Conservation (phyloP, 805 yeast genomes). For the Barnettozyma botsteinii region DNA sequence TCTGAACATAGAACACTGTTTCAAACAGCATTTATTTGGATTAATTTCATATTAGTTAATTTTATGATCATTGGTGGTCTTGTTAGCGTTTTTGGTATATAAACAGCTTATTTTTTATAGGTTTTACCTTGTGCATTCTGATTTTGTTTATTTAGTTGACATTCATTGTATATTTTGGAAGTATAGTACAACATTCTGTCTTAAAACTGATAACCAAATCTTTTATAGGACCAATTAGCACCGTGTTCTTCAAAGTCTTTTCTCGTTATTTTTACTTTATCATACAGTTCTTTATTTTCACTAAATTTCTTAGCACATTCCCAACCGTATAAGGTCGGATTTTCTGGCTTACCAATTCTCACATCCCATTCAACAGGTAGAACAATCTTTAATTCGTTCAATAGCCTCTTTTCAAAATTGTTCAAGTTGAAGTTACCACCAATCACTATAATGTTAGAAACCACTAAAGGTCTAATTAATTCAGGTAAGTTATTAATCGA, state of each 20-base stretch:
- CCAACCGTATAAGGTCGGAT: constrained; percentile 50
- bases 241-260: constrained; percentile 89
- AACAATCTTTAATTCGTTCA: constrained; percentile 56
- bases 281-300: constrained; percentile 28
- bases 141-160: background rate
- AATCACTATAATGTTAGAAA: constrained; percentile 69
- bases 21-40: constrained; percentile 41
- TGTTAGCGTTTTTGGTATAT: constrained; percentile 28
- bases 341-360: constrained; percentile 33
- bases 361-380: constrained; percentile 70
- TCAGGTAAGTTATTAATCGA: constrained; percentile 68
- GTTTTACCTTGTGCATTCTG: background rate
- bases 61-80: constrained; percentile 40
- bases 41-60: constrained; percentile 34
- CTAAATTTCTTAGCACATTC: constrained; percentile 41
- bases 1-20: constrained; percentile 24
- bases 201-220: constrained; percentile 35
- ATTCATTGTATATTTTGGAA: background rate
- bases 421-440: constrained; percentile 80
- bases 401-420: constrained; percentile 58
- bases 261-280: constrained; percentile 56
- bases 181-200: too few relatives aligned
- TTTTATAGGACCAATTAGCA: constrained; percentile 35
- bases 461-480: constrained; percentile 63
- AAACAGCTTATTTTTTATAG: too few relatives aligned